A percentile compares a stretch with the other conserved stretches of the same genome.
Conservation (phyloP, 208 protist species). For the Strigomonas culicis region DNA sequence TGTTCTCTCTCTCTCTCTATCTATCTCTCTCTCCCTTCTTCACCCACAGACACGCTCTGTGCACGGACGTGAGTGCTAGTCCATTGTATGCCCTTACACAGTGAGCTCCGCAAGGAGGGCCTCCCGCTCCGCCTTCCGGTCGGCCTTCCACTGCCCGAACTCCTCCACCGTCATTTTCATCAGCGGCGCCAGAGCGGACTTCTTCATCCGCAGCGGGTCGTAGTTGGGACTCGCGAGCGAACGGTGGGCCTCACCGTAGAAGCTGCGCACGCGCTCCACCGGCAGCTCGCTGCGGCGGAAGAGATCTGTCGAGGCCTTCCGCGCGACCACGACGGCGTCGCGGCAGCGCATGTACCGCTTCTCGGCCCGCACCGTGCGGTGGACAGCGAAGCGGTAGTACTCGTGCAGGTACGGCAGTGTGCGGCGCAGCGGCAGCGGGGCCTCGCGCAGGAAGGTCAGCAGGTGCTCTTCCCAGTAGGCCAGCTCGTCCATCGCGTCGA, state of each 20-base stretch:
- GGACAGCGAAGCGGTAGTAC: conserved; percentile 59
- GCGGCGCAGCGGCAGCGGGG: conserved; percentile 61
- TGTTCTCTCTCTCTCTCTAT: not conserved
- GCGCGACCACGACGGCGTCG: conserved; percentile 31
- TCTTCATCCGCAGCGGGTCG: conserved; percentile 79
- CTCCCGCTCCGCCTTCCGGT: conserved; percentile 46
- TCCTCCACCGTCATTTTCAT: conserved; percentile 67
- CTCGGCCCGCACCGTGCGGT: conserved; percentile 72
- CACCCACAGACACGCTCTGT: not conserved
- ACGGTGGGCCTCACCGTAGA: conserved; percentile 76
- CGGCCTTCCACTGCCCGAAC: conserved; percentile 67
- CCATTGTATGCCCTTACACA: not conserved
- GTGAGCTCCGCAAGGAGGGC: conserved; percentile 48
- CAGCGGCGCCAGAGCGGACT: conserved; percentile 56
- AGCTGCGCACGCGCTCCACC: conserved; percentile 45
- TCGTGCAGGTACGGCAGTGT: conserved; percentile 77
- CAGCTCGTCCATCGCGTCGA: conserved; percentile 78
- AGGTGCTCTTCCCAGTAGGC: conserved; percentile 67
- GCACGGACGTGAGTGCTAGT: not conserved
- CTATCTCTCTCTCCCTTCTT: not conserved
- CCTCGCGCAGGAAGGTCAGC: conserved; percentile 56
- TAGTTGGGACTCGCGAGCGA: conserved; percentile 77
- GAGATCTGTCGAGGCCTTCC: conserved; percentile 23
- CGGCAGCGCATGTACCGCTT: conserved; percentile 57
- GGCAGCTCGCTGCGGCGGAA: conserved; percentile 62